Percentiles rank a stretch among this genome's conserved stretches.
Conservation (phyloP, 2,329 filamentous ascomycete species). For the Xylariales sp. region DNA sequence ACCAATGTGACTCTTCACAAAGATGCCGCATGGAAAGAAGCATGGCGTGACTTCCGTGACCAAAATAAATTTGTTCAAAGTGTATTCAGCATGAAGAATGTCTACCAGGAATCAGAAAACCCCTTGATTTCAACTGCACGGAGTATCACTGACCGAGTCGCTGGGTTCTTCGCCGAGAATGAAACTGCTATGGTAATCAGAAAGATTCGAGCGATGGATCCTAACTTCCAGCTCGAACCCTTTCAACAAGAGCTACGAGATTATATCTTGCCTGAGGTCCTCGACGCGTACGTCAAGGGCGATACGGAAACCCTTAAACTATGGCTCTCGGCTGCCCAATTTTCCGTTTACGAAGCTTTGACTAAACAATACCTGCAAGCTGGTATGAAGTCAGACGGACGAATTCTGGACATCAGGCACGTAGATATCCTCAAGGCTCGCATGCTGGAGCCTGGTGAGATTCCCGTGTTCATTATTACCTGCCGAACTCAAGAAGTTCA, state of each 20-base stretch:
- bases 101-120: constrained; percentile 97
- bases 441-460: constrained; percentile 85
- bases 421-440: constrained; percentile 88
- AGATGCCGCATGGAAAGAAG: constrained; percentile 96
- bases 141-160: constrained; percentile 91
- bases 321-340: constrained; percentile 97
- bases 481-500: constrained; percentile 98
- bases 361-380: constrained; percentile 95
- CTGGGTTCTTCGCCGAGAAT: constrained; percentile 97
- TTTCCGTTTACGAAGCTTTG: constrained; percentile 94
- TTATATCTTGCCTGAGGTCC: constrained; percentile 96
- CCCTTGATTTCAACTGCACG: constrained; percentile 92
- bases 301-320: constrained; percentile 90
- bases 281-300: constrained; percentile 98
- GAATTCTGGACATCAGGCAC: constrained; percentile 93
- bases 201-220: constrained; percentile 96
- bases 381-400: constrained; percentile 92
- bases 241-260: constrained; percentile 96
- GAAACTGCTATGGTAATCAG: constrained; percentile 98
- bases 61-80: constrained; percentile 88
- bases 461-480: constrained; percentile 96
- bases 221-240: constrained; percentile 91
- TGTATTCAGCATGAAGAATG: constrained; percentile 84
- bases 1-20: constrained; percentile 97
- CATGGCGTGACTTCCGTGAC: constrained; percentile 97